These are phyloP conservation scores for Russula compacta DNA, from an alignment of 768 basidiomycete species.

Conservation along the genomic window DNA sequence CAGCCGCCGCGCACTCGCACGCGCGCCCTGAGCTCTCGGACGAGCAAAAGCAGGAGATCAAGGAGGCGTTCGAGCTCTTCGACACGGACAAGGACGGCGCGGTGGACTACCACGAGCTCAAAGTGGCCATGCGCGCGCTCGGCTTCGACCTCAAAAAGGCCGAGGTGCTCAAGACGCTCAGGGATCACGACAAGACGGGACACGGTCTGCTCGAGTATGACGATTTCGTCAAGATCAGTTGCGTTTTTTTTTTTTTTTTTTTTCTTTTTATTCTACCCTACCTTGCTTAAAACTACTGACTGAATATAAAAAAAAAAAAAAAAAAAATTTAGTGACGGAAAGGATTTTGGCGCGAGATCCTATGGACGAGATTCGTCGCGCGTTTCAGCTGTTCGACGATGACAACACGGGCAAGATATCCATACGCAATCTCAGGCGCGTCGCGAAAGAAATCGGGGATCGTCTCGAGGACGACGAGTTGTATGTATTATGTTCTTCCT, in stretches of 20 bases:
- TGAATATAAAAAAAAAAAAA: too few relatives aligned
- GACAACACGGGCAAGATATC: slow-evolving; percentile 93
- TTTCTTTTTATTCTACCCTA: too few relatives aligned
- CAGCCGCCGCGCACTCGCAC: slow-evolving; percentile 39
- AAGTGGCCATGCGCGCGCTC: slow-evolving; percentile 96
- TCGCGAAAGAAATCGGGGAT: slow-evolving; percentile 96
- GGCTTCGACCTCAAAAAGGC: slow-evolving; percentile 99
- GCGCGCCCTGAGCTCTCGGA: slow-evolving; percentile 76
- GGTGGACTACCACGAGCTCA: slow-evolving; percentile 97
- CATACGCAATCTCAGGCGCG: slow-evolving; percentile 80
- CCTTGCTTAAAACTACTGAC: too few relatives aligned
- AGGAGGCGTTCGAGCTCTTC: slow-evolving; percentile 98
- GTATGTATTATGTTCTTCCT: slow-evolving; percentile 45
- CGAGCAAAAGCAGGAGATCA: slow-evolving; percentile 91
- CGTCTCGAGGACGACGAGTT: slow-evolving; percentile 91
- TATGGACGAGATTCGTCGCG: slow-evolving; percentile 90
- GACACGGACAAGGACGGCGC: slow-evolving; percentile 97
- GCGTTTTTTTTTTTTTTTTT: background rate
- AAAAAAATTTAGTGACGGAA: slow-evolving; percentile 97
- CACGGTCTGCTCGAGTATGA: slow-evolving; percentile 85
- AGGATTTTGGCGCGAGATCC: slow-evolving; percentile 91
- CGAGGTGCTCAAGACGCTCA: slow-evolving; percentile 88
- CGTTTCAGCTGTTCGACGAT: slow-evolving; percentile 95
- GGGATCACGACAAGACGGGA: slow-evolving; percentile 83
- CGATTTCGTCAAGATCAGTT: slow-evolving; percentile 89